These are phyloP conservation scores for Suillus paluster DNA, from an alignment of 768 basidiomycete species.

Conservation along the genomic window DNA sequence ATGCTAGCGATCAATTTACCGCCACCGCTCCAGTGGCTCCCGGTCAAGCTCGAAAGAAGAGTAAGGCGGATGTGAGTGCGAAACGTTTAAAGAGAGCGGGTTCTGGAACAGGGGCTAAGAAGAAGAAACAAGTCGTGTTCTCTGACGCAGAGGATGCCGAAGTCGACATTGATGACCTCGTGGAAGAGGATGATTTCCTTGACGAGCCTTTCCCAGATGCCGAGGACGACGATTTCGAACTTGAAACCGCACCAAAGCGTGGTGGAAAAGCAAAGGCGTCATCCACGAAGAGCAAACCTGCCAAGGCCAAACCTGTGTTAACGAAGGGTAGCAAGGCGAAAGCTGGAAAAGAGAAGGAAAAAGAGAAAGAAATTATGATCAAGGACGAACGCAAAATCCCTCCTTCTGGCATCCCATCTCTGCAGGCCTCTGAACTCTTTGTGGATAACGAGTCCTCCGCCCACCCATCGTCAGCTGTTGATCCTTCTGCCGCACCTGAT, in stretches of 20 bases:
- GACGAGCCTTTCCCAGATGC: slow-evolving; percentile 29
- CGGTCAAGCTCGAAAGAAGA: slow-evolving; percentile 14
- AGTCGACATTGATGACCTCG: slow-evolving; percentile 26
- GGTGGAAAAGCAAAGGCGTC: slow-evolving; percentile 26
- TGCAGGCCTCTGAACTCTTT: slow-evolving; percentile 29
- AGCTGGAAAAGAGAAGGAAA: slow-evolving; percentile 35
- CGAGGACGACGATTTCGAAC: slow-evolving; percentile 32
- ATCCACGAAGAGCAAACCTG: slow-evolving; percentile 29
- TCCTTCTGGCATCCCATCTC: slow-evolving; percentile 21
- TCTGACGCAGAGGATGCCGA: slow-evolving; percentile 36
- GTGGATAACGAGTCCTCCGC: slow-evolving; percentile 35
- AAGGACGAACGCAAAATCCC: slow-evolving; percentile 47
- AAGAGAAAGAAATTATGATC: slow-evolving; percentile 40
- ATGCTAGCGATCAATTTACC: background rate
- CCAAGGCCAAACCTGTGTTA: slow-evolving; percentile 25
- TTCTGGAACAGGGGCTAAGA: slow-evolving; percentile 19
- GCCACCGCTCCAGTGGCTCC: background rate
- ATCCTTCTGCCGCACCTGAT: slow-evolving; percentile 27
- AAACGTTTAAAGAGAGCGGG: slow-evolving; percentile 24
- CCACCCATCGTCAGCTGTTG: background rate
- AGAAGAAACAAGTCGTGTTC: slow-evolving; percentile 23
- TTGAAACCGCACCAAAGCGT: slow-evolving; percentile 25
- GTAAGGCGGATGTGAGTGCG: slow-evolving; percentile 12
- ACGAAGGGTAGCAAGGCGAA: slow-evolving; percentile 33
- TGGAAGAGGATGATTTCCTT: slow-evolving; percentile 28